Conservation (phyloP, 176 grass and related monocot genomes). For the Phoenix dactylifera region DNA sequence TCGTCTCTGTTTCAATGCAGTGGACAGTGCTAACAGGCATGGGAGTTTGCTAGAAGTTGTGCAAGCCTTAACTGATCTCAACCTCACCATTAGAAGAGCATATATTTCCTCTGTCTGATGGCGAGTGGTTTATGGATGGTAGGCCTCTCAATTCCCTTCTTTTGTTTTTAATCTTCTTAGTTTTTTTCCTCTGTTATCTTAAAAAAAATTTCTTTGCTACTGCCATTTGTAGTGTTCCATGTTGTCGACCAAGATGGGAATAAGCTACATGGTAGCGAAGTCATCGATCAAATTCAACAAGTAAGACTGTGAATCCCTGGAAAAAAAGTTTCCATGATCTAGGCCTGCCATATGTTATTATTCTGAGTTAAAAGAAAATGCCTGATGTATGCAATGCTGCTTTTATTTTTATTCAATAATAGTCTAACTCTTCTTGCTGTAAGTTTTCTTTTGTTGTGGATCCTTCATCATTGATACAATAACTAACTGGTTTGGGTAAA, state of each 20-base stretch:
- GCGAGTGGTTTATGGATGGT: constrained; percentile 55
- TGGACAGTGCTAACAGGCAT: constrained; percentile 39
- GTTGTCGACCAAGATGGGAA: constrained; percentile 23
- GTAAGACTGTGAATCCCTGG: not conserved
- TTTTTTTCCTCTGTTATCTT: not conserved
- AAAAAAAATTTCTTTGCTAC: constrained; percentile 3
- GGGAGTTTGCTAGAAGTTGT: constrained; percentile 42
- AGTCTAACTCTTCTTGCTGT: no score
- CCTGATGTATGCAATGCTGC: no score
- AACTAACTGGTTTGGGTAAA: no score
- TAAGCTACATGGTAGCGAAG: constrained; percentile 18
- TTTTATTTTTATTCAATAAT: no score
- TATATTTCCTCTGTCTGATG: constrained; percentile 41
- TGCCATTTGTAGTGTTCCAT: constrained; percentile 23
- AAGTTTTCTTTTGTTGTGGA: no score
- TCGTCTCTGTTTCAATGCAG: constrained; percentile 12
- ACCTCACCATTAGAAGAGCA: constrained; percentile 34
- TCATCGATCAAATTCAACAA: constrained; percentile 22
- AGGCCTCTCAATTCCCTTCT: not conserved
- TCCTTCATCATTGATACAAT: no score
- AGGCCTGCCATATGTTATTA: not conserved
- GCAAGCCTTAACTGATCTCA: constrained; percentile 40
- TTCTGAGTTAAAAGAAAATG: no score
- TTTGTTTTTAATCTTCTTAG: not conserved
- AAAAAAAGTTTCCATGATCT: not conserved